phyloP scores from a whole-genome alignment of 2,329 filamentous ascomycete genomes.

The Colletotrichum sidae region DNA sequence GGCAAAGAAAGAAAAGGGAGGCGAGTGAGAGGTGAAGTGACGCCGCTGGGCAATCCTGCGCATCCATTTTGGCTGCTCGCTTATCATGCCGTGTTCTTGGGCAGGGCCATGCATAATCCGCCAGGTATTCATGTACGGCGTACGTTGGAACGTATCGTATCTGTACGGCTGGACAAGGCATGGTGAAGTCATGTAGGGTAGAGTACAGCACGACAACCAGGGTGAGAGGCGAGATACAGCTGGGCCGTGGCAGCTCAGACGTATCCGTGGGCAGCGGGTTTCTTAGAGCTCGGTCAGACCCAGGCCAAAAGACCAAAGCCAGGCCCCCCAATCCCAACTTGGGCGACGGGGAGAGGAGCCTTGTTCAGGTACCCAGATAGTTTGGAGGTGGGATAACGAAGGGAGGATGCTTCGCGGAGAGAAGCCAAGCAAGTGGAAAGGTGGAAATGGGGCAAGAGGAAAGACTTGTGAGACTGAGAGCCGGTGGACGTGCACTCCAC shows the following conservation, averaged over 20 bases:
- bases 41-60: conserved; percentile 22
- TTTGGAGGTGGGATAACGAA: conserved; percentile 3
- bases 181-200: conserved; percentile 1
- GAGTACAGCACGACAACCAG: no score
- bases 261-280: conserved; percentile 25
- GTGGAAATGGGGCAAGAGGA: conserved; percentile 10
- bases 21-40: conserved; percentile 2
- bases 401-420: conserved; percentile 20
- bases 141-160: conserved; percentile 5
- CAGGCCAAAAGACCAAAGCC: conserved; percentile 14
- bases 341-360: conserved; percentile 7
- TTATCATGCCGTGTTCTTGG: neutral
- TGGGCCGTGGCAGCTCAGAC: conserved; percentile 23
- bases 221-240: neutral
- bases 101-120: conserved; percentile 1
- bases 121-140: neutral
- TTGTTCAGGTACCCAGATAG: neutral
- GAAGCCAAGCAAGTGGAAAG: neutral
- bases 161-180: conserved; percentile 18
- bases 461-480: neutral
- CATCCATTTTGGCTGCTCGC: conserved; percentile 5
- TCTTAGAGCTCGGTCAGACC: conserved; percentile 15
- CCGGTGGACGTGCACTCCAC: no score
- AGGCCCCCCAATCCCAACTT: neutral
- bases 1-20: conserved; percentile 23